phyloP scores from a whole-genome alignment of 1,139 yeast species.

The Sporopachydermia cereana region DNA sequence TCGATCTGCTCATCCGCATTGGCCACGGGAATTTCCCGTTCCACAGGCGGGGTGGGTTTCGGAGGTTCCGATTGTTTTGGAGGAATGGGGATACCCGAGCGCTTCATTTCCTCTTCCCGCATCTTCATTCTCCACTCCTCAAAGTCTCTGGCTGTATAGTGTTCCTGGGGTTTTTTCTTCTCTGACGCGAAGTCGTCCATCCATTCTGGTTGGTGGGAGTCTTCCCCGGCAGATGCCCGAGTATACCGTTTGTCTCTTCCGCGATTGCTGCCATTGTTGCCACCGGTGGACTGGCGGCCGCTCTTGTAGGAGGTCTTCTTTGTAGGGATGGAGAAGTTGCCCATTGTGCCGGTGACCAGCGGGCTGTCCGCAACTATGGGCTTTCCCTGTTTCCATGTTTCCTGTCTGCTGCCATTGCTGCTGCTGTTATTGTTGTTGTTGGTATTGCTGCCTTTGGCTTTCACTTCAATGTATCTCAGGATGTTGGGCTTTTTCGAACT shows the following conservation, averaged over 20 bases:
- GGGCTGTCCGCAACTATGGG: neutral
- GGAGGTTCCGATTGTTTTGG: neutral
- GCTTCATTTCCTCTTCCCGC: slow-evolving; percentile 6
- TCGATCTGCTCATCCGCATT: slow-evolving; percentile 1
- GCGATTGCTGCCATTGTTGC: neutral
- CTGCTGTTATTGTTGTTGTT: slow-evolving; percentile 1
- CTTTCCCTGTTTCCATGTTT: neutral
- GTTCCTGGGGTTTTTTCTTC: neutral
- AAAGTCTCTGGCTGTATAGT: slow-evolving; percentile 4
- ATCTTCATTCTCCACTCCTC: slow-evolving; percentile 6
- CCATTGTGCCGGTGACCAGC: slow-evolving; percentile 2
- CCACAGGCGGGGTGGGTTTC: neutral
- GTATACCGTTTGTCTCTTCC: neutral
- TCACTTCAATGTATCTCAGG: neutral
- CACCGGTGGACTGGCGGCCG: neutral
- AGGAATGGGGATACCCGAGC: neutral
- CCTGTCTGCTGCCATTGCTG: neutral
- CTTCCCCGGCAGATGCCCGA: neutral
- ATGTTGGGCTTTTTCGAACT: neutral
- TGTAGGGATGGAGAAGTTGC: neutral
- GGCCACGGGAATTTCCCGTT: neutral
- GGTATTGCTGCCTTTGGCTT: neutral
- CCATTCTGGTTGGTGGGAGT: slow-evolving; percentile 2
- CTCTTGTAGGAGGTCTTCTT: neutral
- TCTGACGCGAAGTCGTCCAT: neutral